Base-by-base conservation (phyloP, 2,329 filamentous ascomycete genomes). In the Meredithiella fracta region DNA sequence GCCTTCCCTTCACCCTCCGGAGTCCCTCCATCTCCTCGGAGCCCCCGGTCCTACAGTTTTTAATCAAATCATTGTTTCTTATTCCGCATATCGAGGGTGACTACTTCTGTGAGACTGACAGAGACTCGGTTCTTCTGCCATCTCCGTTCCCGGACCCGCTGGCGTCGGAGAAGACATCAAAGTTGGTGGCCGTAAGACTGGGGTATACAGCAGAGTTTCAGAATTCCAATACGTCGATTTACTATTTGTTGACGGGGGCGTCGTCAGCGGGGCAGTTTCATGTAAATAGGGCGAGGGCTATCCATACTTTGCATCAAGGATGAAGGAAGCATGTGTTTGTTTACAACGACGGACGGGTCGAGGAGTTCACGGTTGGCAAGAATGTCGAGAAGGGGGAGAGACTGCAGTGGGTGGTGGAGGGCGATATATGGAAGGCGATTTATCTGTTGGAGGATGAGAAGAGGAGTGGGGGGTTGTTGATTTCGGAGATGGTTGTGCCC, bases 391-490 rank as follows among this genome's bases (percentile, higher is more conserved):
- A 63, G 0, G 82, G 80, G 0, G 82, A 86, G 69, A 75, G 64
- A 64, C 60, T 82, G 62, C 79, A 84, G 64, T 86, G 82, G 82
- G 70, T 83, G 59, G 81, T 86, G 6, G 79, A 83, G 54, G 81
- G 82, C 0, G 80, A 78, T 3, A 78, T 79, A 64, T 86, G 75
- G 64, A 86, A 85, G 67, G 76, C 75, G 9, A 81, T 73, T 62
- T 83, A 75, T 65, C 62, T 85, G 57, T 65, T 83, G 31, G 70
- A 73, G 1, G 61, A 65, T 47, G 57, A 52, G 6, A 72, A 74
- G 25, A 68, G 65, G 38, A 69, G 67, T 38, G 70, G 69, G 17
- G 78, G 77, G 0, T 65, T 83, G 61, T 68, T 86, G 67, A 84
- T 86, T 58, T 79, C 76, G 51, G 80, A 86, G 69, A 83, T 79